phyloP scores from a whole-genome alignment of 2,329 filamentous ascomycete species.

The Calonectria naviculata region DNA sequence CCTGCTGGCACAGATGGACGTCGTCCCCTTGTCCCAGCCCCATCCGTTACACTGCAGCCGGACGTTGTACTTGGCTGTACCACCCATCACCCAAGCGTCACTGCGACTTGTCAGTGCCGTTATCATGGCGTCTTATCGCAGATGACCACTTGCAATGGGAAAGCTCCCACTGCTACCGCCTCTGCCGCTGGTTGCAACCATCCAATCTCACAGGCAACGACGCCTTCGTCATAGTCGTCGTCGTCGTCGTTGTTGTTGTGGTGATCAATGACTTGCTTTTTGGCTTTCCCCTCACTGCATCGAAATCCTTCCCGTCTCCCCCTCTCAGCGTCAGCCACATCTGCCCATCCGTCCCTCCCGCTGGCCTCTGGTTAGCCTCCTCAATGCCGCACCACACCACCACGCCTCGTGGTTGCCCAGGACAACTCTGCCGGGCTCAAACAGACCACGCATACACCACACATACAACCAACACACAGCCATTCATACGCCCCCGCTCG shows the following conservation, averaged over 20 bases:
- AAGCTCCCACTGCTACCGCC: neutral
- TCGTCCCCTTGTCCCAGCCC: neutral
- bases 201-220: neutral
- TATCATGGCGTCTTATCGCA: neutral
- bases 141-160: neutral
- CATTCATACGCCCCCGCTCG: no score
- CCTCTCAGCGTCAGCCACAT: neutral
- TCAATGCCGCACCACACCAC: neutral
- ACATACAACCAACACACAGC: neutral
- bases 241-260: neutral
- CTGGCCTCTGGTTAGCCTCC: neutral
- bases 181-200: neutral
- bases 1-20: neutral
- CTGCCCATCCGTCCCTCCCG: neutral
- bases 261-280: no score
- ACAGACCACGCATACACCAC: neutral
- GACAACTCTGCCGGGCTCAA: neutral
- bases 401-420: no score
- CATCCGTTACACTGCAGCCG: constrained; percentile 1
- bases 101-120: neutral
- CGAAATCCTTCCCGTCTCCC: neutral
- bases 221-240: neutral
- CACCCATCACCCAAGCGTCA: neutral
- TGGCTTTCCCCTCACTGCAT: neutral
- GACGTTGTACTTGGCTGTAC: neutral